A percentile compares a stretch with the other conserved stretches of the same genome.
phyloP scores from a whole-genome alignment of 176 grass and related monocot genomes.

The Oropetium thomaeum region DNA sequence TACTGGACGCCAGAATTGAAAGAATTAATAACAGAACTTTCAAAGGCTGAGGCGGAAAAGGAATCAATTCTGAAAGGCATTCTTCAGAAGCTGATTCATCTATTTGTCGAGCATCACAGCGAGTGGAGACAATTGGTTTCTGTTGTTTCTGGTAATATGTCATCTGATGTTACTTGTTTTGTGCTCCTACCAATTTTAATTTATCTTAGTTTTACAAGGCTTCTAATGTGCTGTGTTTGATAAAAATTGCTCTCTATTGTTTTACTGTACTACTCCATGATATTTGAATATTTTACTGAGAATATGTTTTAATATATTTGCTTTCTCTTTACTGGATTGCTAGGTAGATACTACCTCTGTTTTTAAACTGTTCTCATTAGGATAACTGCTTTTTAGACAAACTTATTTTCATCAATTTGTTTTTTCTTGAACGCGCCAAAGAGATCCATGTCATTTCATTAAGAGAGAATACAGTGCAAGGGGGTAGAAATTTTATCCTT shows the following conservation, averaged over 20 bases:
- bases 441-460: neutral
- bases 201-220: constrained; percentile 6
- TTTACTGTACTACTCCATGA: constrained; percentile 20
- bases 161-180: constrained; percentile 5
- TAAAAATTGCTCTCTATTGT: constrained; percentile 8
- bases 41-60: constrained; percentile 79
- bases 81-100: constrained; percentile 78
- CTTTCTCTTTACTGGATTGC: neutral
- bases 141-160: constrained; percentile 75
- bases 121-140: constrained; percentile 87
- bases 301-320: constrained; percentile 15
- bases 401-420: constrained; percentile 5
- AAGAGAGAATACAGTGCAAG: neutral
- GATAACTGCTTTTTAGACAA: constrained; percentile 11
- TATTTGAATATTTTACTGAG: neutral
- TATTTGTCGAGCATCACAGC: constrained; percentile 75
- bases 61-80: constrained; percentile 87
- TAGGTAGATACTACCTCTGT: too few species aligned
- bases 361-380: too few species aligned
- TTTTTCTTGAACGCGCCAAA: neutral
- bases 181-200: constrained; percentile 26
- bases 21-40: constrained; percentile 69
- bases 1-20: constrained; percentile 96
- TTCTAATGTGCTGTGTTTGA: neutral
- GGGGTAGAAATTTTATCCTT: neutral